A percentile compares a stretch with the other conserved stretches of the same genome.
phyloP scores from a whole-genome alignment of 805 yeast genomes.

The Pichia kluyveri region DNA sequence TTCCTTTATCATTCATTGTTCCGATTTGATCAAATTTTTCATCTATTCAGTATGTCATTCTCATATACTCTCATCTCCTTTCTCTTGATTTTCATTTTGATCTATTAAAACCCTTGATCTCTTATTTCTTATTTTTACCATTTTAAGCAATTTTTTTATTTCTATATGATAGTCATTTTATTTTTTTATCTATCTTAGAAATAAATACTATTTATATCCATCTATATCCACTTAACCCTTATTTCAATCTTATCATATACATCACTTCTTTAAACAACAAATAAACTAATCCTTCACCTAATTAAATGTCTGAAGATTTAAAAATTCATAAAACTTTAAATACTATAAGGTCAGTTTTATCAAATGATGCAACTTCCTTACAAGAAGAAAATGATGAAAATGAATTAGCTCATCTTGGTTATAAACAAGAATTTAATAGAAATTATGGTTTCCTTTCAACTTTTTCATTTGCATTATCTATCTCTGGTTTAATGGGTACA shows the following conservation, averaged over 20 bases:
- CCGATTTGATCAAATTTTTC: not conserved
- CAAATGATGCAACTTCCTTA: slow-evolving; percentile 5
- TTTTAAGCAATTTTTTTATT: not conserved
- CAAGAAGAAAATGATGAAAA: slow-evolving; percentile 9
- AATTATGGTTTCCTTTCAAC: slow-evolving; percentile 51
- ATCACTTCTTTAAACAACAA: too few species aligned
- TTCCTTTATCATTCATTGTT: not conserved
- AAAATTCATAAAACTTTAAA: not conserved
- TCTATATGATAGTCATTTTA: too few species aligned
- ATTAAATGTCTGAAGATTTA: not conserved
- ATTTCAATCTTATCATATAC: too few species aligned
- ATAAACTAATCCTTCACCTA: too few species aligned
- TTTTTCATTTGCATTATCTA: slow-evolving; percentile 55
- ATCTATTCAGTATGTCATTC: not conserved
- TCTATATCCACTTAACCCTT: too few species aligned
- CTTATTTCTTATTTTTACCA: not conserved
- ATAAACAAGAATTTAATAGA: slow-evolving; percentile 52
- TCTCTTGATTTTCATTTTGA: too few species aligned
- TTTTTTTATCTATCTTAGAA: not conserved
- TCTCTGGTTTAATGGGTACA: slow-evolving; percentile 59
- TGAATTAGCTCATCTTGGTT: slow-evolving; percentile 39
- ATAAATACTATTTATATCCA: too few species aligned
- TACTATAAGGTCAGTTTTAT: slow-evolving; percentile 2
- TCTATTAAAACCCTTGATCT: not conserved
- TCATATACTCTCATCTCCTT: too few species aligned